Percentiles rank a stretch among this genome's conserved stretches.
Evolutionary conservation across 1,139 yeast genomes (phyloP).

Genomic region (Debaryomyces psychrophilus): DNA sequence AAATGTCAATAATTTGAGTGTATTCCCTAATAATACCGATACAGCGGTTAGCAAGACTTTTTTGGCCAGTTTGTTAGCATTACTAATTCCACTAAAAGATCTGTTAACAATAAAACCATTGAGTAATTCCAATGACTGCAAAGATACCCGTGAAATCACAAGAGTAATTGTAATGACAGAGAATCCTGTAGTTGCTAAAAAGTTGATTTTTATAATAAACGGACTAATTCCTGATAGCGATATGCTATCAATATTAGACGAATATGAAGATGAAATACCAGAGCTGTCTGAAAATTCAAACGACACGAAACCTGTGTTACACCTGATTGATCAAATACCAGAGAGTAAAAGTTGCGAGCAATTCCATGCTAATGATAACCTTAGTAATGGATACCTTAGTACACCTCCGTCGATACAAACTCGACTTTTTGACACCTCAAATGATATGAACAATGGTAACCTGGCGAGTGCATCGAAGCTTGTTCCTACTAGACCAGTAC

Average conservation of each 20-base stretch:
- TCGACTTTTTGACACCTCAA: background rate
- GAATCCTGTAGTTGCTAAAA: slow-evolving; percentile 63
- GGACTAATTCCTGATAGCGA: slow-evolving; percentile 45
- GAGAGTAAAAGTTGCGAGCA: slow-evolving; percentile 2
- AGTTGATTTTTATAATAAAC: slow-evolving; percentile 55
- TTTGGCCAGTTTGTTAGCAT: slow-evolving; percentile 50
- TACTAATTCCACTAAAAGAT: slow-evolving; percentile 41
- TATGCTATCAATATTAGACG: slow-evolving; percentile 11
- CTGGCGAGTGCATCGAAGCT: background rate
- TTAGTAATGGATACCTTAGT: background rate
- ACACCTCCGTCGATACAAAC: background rate
- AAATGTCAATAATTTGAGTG: background rate
- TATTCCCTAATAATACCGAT: slow-evolving; percentile 6
- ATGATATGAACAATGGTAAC: background rate
- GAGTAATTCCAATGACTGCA: slow-evolving; percentile 18
- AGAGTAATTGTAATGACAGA: slow-evolving; percentile 62
- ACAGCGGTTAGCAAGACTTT: slow-evolving; percentile 29
- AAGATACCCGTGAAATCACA: slow-evolving; percentile 34
- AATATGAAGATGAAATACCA: background rate
- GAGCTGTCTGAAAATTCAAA: background rate
- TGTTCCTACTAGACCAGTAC: slow-evolving; percentile 29
- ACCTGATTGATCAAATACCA: slow-evolving; percentile 1
- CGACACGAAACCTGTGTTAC: background rate
- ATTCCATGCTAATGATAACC: background rate
- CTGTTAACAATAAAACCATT: slow-evolving; percentile 41